Conservation (phyloP, 2,329 filamentous ascomycete species). For the Alternaria rosae region DNA sequence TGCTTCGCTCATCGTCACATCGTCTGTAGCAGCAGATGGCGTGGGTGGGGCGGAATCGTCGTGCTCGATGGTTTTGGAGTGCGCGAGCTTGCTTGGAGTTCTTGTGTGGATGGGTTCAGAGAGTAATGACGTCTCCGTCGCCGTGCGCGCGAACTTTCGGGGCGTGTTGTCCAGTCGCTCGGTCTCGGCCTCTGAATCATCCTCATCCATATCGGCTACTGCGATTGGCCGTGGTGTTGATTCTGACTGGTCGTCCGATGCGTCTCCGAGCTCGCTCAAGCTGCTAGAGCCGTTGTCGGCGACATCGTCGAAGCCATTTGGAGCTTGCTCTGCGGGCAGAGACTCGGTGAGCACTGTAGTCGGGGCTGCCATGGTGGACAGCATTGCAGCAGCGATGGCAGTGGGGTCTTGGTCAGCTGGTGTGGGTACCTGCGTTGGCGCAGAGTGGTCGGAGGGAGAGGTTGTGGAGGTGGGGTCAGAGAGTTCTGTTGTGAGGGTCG, state of each 20-base stretch:
- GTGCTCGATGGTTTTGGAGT: conserved; percentile 42
- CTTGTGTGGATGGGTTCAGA: conserved; percentile 44
- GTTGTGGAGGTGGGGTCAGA: conserved; percentile 48
- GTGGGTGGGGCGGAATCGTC: conserved; percentile 40
- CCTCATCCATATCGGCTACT: conserved; percentile 56
- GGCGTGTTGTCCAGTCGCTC: conserved; percentile 93
- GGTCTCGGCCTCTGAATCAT: conserved; percentile 88
- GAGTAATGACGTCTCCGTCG: conserved; percentile 43
- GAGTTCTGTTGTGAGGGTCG: conserved; percentile 20
- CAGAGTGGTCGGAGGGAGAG: conserved; percentile 52
- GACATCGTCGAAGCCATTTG: conserved; percentile 55
- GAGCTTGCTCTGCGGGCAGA: conserved; percentile 16
- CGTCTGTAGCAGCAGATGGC: conserved; percentile 30
- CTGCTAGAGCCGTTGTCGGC: conserved; percentile 77
- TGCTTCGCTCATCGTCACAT: conserved; percentile 23
- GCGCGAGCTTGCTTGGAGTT: conserved; percentile 49
- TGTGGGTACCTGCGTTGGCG: conserved; percentile 24
- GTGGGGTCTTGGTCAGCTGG: conserved; percentile 20
- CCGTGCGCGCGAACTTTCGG: conserved; percentile 61
- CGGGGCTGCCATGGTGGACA: conserved; percentile 35
- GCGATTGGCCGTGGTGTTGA: conserved; percentile 36
- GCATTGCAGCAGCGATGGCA: conserved; percentile 28
- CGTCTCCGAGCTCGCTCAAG: conserved; percentile 87
- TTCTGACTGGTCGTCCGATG: conserved; percentile 66
- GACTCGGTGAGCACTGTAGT: conserved; percentile 25